Percentiles rank a stretch among this genome's conserved stretches.
phyloP scores from a whole-genome alignment of 108 stramenopile genomes.

The Mediolabrus comicus region DNA sequence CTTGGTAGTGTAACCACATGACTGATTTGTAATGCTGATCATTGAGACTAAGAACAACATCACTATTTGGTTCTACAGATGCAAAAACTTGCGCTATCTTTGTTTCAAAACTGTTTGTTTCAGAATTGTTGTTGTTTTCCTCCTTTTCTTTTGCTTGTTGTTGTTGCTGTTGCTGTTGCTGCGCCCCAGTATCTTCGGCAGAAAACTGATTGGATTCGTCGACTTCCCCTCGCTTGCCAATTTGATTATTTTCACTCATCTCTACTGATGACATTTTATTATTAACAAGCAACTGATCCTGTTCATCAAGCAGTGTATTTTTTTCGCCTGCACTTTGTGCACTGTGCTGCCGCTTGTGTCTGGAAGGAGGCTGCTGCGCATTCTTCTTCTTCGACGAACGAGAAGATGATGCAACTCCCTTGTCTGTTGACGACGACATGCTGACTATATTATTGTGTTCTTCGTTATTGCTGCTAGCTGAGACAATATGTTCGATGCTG shows the following conservation, averaged over 20 bases:
- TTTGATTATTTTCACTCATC: not conserved
- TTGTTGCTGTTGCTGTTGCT: too few relatives aligned
- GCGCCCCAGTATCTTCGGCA: not conserved
- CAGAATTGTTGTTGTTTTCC: not conserved
- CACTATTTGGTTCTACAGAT: not conserved
- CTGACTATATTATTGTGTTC: not conserved
- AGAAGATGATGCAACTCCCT: not conserved
- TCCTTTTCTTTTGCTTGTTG: not conserved
- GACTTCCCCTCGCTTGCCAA: not conserved
- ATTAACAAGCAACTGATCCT: not conserved
- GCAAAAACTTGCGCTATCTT: not conserved
- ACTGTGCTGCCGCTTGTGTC: not conserved
- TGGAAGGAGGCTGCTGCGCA: not conserved
- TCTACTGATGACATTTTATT: not conserved
- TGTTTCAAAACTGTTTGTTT: not conserved
- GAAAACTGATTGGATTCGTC: not conserved
- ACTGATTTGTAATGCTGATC: constrained; percentile 16
- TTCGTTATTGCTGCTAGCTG: not conserved
- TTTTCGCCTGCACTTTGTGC: not conserved
- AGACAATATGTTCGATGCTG: not conserved
- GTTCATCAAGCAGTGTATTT: not conserved
- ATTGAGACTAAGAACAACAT: constrained; percentile 12
- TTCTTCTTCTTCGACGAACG: not conserved
- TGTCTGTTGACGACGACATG: not conserved
- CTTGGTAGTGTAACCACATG: constrained; percentile 15